Evolutionary conservation across 1,284 basidiomycete species (phyloP).

Genomic region (Phlebopus sp.): DNA sequence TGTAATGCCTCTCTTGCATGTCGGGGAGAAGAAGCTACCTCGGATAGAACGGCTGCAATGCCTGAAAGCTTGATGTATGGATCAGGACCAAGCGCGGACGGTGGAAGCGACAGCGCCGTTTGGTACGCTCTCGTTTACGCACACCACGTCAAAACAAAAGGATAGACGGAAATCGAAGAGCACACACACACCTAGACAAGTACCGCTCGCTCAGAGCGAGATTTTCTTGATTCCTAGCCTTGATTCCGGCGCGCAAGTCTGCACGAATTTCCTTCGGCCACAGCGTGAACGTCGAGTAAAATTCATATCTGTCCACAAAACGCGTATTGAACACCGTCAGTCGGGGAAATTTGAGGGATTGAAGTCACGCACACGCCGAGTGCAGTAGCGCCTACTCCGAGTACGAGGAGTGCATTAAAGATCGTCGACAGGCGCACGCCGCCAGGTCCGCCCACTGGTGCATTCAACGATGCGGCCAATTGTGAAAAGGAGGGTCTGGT

Average conservation of each 20-base stretch:
- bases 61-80: slow-evolving; percentile 70
- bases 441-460: slow-evolving; percentile 6
- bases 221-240: slow-evolving; percentile 61
- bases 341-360: background rate
- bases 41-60: slow-evolving; percentile 63
- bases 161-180: background rate
- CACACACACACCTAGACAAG: slow-evolving; percentile 55
- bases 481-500: background rate
- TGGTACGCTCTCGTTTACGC: slow-evolving; percentile 54
- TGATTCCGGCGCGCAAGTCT: slow-evolving; percentile 64
- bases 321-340: slow-evolving; percentile 10
- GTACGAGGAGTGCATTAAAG: slow-evolving; percentile 44
- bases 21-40: slow-evolving; percentile 58
- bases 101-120: slow-evolving; percentile 48
- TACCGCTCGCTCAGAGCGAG: slow-evolving; percentile 51
- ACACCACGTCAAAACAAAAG: slow-evolving; percentile 3
- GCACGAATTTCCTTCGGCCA: slow-evolving; percentile 60
- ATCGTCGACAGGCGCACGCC: slow-evolving; percentile 39
- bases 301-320: slow-evolving; percentile 50
- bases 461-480: slow-evolving; percentile 10
- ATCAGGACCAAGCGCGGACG: slow-evolving; percentile 45
- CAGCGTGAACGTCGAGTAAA: slow-evolving; percentile 56
- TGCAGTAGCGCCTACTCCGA: slow-evolving; percentile 48
- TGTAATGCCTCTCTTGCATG: slow-evolving; percentile 54
- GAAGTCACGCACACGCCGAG: slow-evolving; percentile 52